Evolutionary conservation across 306 rosid genomes (phyloP).

Genomic region (Quercus parvula): DNA sequence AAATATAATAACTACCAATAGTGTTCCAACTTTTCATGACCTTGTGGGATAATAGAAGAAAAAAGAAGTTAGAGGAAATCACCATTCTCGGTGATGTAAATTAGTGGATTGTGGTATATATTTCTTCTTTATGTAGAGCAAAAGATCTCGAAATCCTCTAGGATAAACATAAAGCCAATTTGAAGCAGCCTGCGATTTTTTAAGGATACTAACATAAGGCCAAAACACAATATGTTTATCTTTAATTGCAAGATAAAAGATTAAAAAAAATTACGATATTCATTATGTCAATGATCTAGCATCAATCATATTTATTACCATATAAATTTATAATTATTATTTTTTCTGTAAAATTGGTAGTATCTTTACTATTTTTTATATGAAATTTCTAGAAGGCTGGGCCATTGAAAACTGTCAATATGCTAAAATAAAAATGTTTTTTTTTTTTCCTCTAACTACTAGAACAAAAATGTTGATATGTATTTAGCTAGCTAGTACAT

Average conservation of each 20-base stretch:
- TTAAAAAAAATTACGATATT: too few relatives aligned
- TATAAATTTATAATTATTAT: too few relatives aligned
- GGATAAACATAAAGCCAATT: slow-evolving; percentile 59
- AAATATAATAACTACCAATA: not conserved
- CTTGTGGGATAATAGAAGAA: not conserved
- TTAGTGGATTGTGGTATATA: slow-evolving; percentile 40
- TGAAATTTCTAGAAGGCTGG: too few relatives aligned
- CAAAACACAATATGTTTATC: too few relatives aligned
- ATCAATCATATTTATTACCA: too few relatives aligned
- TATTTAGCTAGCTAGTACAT: not conserved
- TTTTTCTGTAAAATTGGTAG: too few relatives aligned
- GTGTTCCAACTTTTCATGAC: not conserved
- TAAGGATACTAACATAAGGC: not conserved
- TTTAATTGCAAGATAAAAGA: too few relatives aligned
- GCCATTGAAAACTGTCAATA: too few relatives aligned
- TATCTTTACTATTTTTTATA: too few relatives aligned
- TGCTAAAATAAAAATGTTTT: too few relatives aligned
- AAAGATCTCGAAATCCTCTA: slow-evolving; percentile 39
- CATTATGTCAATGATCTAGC: too few relatives aligned
- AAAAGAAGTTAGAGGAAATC: not conserved
- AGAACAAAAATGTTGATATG: not conserved
- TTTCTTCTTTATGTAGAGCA: slow-evolving; percentile 41
- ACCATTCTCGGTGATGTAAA: slow-evolving; percentile 77
- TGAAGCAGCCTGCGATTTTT: slow-evolving; percentile 38
- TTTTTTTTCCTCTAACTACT: too few relatives aligned